Percentiles rank a stretch among this genome's conserved stretches.
phyloP scores from a whole-genome alignment of 768 basidiomycete genomes.

The Cyathus striatus region DNA sequence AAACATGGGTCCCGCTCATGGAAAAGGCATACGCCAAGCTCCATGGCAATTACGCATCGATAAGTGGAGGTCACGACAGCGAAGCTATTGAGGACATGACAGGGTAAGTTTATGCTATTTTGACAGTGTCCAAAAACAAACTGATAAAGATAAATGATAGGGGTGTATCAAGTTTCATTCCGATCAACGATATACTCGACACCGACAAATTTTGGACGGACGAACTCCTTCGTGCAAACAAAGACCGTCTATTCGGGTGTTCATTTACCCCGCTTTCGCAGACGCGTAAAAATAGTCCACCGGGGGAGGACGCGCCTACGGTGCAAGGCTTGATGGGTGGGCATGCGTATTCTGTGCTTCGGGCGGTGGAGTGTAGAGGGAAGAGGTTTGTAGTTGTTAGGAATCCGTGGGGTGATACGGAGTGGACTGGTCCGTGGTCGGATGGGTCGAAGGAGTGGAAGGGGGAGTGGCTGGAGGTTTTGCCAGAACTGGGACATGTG shows the following conservation, averaged over 20 bases:
- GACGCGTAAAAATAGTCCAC: constrained; percentile 22
- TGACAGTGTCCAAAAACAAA: no score
- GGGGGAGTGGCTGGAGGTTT: constrained; percentile 35
- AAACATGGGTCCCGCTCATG: constrained; percentile 56
- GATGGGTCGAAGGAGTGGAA: constrained; percentile 50
- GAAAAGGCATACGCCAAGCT: constrained; percentile 57
- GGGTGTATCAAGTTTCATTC: constrained; percentile 38
- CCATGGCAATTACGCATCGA: constrained; percentile 38
- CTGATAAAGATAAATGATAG: no score
- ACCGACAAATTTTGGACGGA: constrained; percentile 48
- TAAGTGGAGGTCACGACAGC: constrained; percentile 29
- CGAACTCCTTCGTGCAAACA: constrained; percentile 43
- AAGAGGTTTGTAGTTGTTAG: constrained; percentile 44
- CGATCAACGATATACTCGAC: constrained; percentile 46
- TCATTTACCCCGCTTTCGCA: constrained; percentile 32
- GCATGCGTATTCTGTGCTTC: constrained; percentile 45
- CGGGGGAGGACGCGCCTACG: constrained; percentile 16
- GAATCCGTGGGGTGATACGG: constrained; percentile 45
- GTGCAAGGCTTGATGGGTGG: constrained; percentile 33
- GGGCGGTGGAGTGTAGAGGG: constrained; percentile 36
- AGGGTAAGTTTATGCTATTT: constrained; percentile 33
- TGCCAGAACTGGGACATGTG: constrained; percentile 31
- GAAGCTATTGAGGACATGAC: constrained; percentile 56
- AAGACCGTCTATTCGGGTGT: constrained; percentile 50
- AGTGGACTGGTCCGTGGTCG: constrained; percentile 46